Evolutionary conservation across 805 yeast species (phyloP).

Genomic region (Candida coleopterorum): DNA sequence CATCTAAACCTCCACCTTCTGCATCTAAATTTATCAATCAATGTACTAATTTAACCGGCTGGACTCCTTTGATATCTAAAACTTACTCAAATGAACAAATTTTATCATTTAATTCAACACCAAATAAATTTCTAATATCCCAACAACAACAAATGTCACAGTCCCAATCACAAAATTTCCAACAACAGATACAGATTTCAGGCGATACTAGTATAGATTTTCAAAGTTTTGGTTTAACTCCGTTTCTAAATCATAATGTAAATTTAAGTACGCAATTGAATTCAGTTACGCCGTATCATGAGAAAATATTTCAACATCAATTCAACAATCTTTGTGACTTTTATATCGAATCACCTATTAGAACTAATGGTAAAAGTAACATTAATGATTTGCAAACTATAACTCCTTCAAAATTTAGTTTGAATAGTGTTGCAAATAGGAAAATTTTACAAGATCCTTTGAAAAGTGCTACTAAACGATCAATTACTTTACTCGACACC

Average conservation of each 20-base stretch:
- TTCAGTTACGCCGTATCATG: slow-evolving; percentile 40
- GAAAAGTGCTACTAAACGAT: slow-evolving; percentile 27
- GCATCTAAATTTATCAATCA: slow-evolving; percentile 17
- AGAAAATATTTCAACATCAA: slow-evolving; percentile 29
- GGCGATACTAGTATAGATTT: slow-evolving; percentile 8
- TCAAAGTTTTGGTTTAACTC: slow-evolving; percentile 36
- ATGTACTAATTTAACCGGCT: slow-evolving; percentile 25
- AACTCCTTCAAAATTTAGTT: slow-evolving; percentile 34
- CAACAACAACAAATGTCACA: slow-evolving; percentile 6
- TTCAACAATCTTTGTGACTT: slow-evolving; percentile 27
- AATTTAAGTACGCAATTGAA: slow-evolving; percentile 19
- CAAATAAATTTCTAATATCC: slow-evolving; percentile 19
- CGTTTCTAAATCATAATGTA: slow-evolving; percentile 33
- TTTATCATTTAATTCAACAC: slow-evolving; percentile 32
- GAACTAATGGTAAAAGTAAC: slow-evolving; percentile 6
- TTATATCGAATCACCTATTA: slow-evolving; percentile 41
- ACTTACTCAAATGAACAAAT: slow-evolving; percentile 33
- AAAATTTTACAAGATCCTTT: slow-evolving; percentile 20
- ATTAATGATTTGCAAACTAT: slow-evolving; percentile 18
- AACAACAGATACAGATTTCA: background rate
- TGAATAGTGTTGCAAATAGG: slow-evolving; percentile 7
- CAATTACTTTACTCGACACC: slow-evolving; percentile 33
- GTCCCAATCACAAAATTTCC: background rate
- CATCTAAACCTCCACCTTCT: slow-evolving; percentile 15
- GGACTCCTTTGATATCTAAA: slow-evolving; percentile 41